Base-by-base conservation (phyloP, 2,329 filamentous ascomycete species). In the Epichloe glyceriae region DNA sequence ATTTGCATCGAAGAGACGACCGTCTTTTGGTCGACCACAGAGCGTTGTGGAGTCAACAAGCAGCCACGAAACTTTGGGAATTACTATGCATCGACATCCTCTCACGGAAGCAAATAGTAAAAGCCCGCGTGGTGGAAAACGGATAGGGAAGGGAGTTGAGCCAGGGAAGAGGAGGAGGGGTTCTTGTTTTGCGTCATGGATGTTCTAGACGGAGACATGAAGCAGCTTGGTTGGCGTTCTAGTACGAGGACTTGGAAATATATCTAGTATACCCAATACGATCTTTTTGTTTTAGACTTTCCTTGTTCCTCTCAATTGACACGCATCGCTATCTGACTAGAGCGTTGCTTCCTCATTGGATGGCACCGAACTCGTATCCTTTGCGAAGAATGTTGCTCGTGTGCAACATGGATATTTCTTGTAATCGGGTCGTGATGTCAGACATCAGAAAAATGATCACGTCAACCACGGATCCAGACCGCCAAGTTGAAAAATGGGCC, bases 21-120 rank as follows among this genome's bases (percentile, higher is more conserved):
- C 55, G 37, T 58, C 55, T 53, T 58, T 55, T 53, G 57, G 56
- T 40, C 60, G 66, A 49, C 61, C 64, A 42, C 52, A 57, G 17
- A 70, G 67, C 46, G 55, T 66, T 34, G 60, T 63, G 4, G 64
- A 62, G 11, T 67, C 63, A 48, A 59, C 59, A 37, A 61, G 61
- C 52, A 68, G 64, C 45, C 59, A 56, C 34, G 63, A 65, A 43
- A 59, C 58, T 6, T 53, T 56, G 19, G 43, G 19, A 22, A 37
- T 3, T 19, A 26, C 6, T 20, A 45, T 5, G 35, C 37, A 19
- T 45, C 49, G 6, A 34, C 17, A 20, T 49, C 37, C 15, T 53
- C 49, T 14, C 19, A 30, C 12, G 12, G 39, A 5, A 50, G 37
- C 14, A 44, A 17, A 38, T 41, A 15, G 19, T 17, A 12, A 2